Base-by-base conservation (phyloP, 2,329 filamentous ascomycete species). In the Dactylellina parvicollis region DNA sequence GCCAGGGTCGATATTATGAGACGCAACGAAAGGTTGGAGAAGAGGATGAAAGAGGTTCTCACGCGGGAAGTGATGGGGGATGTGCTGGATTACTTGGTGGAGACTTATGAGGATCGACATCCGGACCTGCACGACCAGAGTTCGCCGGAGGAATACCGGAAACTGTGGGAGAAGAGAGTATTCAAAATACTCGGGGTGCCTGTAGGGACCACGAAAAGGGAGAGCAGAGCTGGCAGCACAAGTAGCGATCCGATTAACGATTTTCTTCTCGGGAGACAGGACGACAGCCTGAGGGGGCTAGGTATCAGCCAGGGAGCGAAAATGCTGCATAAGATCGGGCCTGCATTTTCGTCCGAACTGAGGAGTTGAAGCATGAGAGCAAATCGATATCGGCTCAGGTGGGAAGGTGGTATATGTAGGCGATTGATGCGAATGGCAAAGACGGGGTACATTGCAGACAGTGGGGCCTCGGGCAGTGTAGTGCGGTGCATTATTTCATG, bases 71-170 rank as follows among this genome's bases (percentile, higher is more conserved):
- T 26, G 10, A 49, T 10, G 14, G 14, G 18, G 28, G 50, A 50
- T 20, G 32, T 71, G 2, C 36, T 62, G 8, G 56, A 71, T 1
- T 30, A 47, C n/a, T 44, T 71, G 56, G 65, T 57, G 16, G 65
- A 71, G 16, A 44, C 42, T 12, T 71, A 71, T 34, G 65, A 70
- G 16, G 65, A 61, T n/a, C 34, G 55, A 4, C 36, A 70, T 36
- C 30, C 32, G 16, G 20, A 34, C 0, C 24, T 71, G 9, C 49
- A 71, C 16, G 7, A 18, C 1, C 22, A 38, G 9, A 47, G 7
- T 20, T 47, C 65, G 1, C 49, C 59, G 3, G 4, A 62, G 9
- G 40, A 42, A 3, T 71, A 61, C 36, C 10, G 30, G 10, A 32
- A 42, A 16, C 36, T 42, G 26, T 71, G 65, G 65, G 32, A 12